These are phyloP conservation scores for Parsonsia alboflavescens DNA, from an alignment of 257 asterid species.

Conservation along the genomic window DNA sequence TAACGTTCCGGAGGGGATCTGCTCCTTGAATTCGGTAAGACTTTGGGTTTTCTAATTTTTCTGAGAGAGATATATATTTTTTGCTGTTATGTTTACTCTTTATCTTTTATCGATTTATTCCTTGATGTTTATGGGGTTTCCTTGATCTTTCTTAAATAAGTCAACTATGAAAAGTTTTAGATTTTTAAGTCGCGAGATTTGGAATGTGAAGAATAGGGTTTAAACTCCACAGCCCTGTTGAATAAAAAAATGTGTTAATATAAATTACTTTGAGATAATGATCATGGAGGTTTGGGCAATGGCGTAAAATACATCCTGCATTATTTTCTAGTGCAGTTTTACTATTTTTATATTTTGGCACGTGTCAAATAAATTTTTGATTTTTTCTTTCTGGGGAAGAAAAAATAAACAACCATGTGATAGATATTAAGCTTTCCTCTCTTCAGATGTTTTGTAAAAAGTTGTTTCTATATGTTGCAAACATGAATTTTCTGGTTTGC, in stretches of 20 bases:
- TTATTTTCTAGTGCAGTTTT: not conserved
- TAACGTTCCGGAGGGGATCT: constrained; percentile 13
- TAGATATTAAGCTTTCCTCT: not conserved
- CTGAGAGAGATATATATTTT: not conserved
- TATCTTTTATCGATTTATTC: not conserved
- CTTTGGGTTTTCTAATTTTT: not conserved
- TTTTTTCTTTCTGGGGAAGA: too few relatives aligned
- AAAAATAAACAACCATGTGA: not conserved
- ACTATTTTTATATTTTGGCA: not conserved
- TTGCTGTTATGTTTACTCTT: not conserved
- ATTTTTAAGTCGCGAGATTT: not conserved
- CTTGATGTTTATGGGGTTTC: not conserved
- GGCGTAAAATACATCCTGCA: not conserved
- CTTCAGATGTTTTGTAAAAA: not conserved
- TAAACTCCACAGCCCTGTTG: not conserved
- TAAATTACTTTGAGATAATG: not conserved
- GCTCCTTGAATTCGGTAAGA: constrained; percentile 18
- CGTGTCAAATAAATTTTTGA: too few relatives aligned
- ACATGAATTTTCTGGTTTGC: not conserved
- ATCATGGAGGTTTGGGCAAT: not conserved
- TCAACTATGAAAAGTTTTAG: constrained; percentile 8
- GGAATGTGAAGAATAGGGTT: constrained; percentile 6
- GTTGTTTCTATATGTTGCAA: not conserved
- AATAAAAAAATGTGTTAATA: not conserved
- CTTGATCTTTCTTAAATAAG: constrained; percentile 3